phyloP scores from a whole-genome alignment of 108 stramenopile species.

The Parmales sp. region DNA sequence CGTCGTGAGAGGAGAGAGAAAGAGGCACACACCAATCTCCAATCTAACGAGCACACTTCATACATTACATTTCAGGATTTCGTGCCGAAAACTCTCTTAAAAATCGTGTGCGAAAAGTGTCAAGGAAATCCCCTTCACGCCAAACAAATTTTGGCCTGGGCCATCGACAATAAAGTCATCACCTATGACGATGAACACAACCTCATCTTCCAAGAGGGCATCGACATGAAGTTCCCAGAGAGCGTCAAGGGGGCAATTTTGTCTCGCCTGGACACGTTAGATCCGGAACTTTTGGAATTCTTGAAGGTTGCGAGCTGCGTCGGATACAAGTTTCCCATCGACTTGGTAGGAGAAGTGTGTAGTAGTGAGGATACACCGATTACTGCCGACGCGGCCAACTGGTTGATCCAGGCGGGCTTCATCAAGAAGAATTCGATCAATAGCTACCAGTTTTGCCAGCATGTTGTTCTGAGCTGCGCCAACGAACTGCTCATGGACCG shows the following conservation, averaged over 20 bases:
- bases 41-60: too few species aligned
- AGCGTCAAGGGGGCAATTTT: not conserved
- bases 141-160: not conserved
- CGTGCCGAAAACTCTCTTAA: too few species aligned
- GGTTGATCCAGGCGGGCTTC: not conserved
- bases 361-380: too few species aligned
- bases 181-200: not conserved
- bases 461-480: slow-evolving; percentile 39
- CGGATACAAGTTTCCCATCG: slow-evolving; percentile 37
- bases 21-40: too few species aligned
- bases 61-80: too few species aligned
- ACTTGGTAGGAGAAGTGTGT: slow-evolving; percentile 10
- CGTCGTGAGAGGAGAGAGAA: too few species aligned
- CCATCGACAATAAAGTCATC: not conserved
- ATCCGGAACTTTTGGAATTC: slow-evolving; percentile 27
- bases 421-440: not conserved
- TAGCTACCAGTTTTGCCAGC: slow-evolving; percentile 37
- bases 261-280: not conserved
- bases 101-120: not conserved
- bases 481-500: slow-evolving; percentile 40
- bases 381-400: not conserved
- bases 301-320: slow-evolving; percentile 43
- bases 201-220: not conserved
- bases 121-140: not conserved
- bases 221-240: slow-evolving; percentile 1